Evolutionary conservation across 2,329 filamentous ascomycete genomes (phyloP).

Genomic region (Nigrospora oryzae): DNA sequence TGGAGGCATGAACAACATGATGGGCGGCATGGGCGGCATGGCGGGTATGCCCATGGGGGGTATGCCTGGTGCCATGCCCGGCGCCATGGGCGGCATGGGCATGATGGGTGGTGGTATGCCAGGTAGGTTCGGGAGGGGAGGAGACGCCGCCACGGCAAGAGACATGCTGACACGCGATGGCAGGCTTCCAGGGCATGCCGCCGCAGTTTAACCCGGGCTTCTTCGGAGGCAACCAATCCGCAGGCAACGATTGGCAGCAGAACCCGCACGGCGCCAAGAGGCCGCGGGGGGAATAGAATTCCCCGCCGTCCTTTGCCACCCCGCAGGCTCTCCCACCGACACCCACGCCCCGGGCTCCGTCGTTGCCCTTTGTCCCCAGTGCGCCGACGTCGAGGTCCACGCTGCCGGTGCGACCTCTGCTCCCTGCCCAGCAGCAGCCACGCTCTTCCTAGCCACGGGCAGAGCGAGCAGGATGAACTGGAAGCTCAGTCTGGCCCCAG

Average conservation of each 20-base stretch:
- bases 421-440: no score
- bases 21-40: constrained; percentile 20
- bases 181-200: constrained; percentile 18
- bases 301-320: not conserved
- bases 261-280: constrained; percentile 24
- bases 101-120: constrained; percentile 7
- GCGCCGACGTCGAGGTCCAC: no score
- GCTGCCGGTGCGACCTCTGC: no score
- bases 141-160: not conserved
- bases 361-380: no score
- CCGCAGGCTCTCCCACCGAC: no score
- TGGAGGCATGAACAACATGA: constrained; percentile 21
- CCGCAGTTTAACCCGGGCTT: constrained; percentile 22
- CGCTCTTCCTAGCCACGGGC: no score
- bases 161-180: not conserved
- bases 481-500: no score
- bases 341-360: no score
- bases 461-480: no score
- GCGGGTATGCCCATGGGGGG: constrained; percentile 19
- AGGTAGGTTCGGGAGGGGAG: not conserved
- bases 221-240: constrained; percentile 21
- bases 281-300: constrained; percentile 18
- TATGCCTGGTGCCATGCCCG: constrained; percentile 5
- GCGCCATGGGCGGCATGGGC: constrained; percentile 7
- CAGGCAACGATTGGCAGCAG: constrained; percentile 21